Evolutionary conservation across 2,329 filamentous ascomycete species (phyloP).

Genomic region (Botrytis aclada): DNA sequence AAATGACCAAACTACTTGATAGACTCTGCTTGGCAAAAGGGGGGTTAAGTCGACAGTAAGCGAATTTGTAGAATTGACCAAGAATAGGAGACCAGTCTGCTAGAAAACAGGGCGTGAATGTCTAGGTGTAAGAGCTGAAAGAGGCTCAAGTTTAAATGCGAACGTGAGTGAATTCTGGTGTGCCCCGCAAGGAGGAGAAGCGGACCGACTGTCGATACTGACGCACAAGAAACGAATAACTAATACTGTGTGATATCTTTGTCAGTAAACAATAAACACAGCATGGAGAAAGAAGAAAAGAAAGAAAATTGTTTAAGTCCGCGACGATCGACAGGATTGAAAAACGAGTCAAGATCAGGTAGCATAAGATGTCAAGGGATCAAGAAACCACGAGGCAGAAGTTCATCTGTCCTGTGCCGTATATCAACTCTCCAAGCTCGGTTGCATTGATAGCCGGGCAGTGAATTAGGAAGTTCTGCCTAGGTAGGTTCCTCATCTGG

Average conservation of each 20-base stretch:
- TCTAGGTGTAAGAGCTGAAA: constrained; percentile 9
- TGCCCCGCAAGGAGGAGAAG: constrained; percentile 5
- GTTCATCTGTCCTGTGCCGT: not conserved
- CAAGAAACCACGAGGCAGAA: not conserved
- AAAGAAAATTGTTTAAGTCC: not conserved
- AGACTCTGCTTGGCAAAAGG: not conserved
- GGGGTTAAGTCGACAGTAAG: constrained; percentile 13
- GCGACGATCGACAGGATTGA: not conserved
- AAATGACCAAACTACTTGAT: not conserved
- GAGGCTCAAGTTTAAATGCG: constrained; percentile 6
- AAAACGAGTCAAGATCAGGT: not conserved
- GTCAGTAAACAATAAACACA: not conserved
- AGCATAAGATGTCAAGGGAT: not conserved
- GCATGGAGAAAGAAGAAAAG: not conserved
- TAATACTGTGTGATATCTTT: not conserved
- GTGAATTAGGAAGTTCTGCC: constrained; percentile 5
- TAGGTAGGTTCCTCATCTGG: not conserved
- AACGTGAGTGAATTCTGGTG: constrained; percentile 7
- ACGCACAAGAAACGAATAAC: constrained; percentile 12
- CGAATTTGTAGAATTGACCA: not conserved
- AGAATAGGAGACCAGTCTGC: not conserved
- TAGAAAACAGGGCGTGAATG: not conserved
- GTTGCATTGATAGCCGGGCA: not conserved
- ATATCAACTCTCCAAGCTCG: not conserved
- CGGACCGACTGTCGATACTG: not conserved